Percentiles rank a stretch among this genome's conserved stretches.
Evolutionary conservation across 2,329 filamentous ascomycete species (phyloP).

Genomic region (Penicillium thymicola): DNA sequence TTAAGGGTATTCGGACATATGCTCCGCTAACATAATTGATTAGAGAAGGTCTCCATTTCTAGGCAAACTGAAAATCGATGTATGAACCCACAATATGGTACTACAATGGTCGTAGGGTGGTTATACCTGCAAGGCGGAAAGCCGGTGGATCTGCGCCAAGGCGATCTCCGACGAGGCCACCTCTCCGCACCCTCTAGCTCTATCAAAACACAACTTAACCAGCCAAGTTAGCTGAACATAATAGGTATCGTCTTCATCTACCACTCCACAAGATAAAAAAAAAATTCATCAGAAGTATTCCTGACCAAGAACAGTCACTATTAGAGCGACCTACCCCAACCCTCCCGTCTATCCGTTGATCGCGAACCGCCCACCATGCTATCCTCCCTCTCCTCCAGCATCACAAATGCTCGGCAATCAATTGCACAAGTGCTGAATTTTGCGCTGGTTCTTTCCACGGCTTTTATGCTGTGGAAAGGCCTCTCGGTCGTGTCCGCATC

Average conservation of each 20-base stretch:
- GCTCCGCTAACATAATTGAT: not conserved
- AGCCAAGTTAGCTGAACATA: not conserved
- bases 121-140: slow-evolving; percentile 1
- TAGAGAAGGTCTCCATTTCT: not conserved
- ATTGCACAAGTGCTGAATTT: slow-evolving; percentile 85
- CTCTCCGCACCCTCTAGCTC: slow-evolving; percentile 16
- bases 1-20: not conserved
- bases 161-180: slow-evolving; percentile 17
- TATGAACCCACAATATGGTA: not conserved
- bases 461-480: slow-evolving; percentile 64
- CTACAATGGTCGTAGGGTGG: not conserved
- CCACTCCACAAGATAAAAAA: no score
- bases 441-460: slow-evolving; percentile 77
- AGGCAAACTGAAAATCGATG: not conserved
- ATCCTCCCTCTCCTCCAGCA: slow-evolving; percentile 57
- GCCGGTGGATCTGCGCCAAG: slow-evolving; percentile 7
- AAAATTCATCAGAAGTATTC: not conserved
- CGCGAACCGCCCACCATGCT: slow-evolving; percentile 56
- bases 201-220: slow-evolving; percentile 6
- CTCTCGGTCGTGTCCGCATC: slow-evolving; percentile 75
- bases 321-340: not conserved
- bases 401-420: slow-evolving; percentile 70
- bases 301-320: not conserved
- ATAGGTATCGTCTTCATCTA: not conserved
- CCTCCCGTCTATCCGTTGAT: slow-evolving; percentile 3